These are phyloP conservation scores for Cephalotrichum gorgonifer DNA, from an alignment of 2,329 filamentous ascomycete genomes.

Conservation along the genomic window DNA sequence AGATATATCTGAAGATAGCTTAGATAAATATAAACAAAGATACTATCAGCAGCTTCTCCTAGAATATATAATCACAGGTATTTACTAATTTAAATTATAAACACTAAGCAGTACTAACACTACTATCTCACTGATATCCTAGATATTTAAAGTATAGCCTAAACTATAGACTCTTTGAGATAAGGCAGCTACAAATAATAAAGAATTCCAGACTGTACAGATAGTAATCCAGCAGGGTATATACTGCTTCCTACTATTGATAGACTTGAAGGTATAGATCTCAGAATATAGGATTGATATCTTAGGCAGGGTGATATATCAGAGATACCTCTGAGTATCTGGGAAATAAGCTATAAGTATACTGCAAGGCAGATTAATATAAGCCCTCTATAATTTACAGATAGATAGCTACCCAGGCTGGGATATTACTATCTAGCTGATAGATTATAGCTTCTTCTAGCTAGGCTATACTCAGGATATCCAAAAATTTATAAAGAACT, in stretches of 20 bases:
- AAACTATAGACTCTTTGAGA: too few relatives aligned
- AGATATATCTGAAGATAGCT: neutral
- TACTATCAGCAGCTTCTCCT: too few relatives aligned
- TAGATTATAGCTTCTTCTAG: neutral
- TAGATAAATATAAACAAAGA: too few relatives aligned
- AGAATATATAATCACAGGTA: too few relatives aligned
- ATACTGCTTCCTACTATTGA: neutral
- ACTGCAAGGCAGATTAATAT: neutral
- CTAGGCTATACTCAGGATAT: neutral
- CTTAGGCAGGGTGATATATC: neutral
- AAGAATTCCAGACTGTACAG: too few relatives aligned
- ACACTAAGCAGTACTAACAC: too few relatives aligned
- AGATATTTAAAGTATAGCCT: too few relatives aligned
- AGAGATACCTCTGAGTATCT: too few relatives aligned
- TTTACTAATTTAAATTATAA: too few relatives aligned
- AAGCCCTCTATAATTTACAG: neutral
- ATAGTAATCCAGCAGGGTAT: too few relatives aligned
- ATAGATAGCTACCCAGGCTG: neutral
- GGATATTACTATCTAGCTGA: neutral
- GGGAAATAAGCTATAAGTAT: neutral
- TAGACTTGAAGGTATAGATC: constrained; percentile 1
- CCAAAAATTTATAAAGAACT: neutral
- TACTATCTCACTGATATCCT: too few relatives aligned
- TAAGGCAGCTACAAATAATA: too few relatives aligned
- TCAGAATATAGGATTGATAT: neutral